Conservation (phyloP, 1,139 yeast species). For the Scheffersomyces insectosa region DNA sequence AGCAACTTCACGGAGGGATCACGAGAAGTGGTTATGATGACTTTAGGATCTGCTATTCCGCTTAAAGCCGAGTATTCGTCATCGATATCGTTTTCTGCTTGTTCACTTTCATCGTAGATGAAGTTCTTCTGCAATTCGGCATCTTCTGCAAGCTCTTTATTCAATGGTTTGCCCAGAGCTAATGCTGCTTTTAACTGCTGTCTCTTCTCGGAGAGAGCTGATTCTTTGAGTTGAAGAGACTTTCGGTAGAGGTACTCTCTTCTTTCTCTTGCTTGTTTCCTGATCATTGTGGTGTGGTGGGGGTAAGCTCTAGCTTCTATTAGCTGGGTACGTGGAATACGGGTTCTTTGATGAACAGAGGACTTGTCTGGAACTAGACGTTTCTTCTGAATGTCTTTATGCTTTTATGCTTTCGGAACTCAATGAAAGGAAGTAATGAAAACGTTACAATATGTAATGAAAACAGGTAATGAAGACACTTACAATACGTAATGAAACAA, state of each 20-base stretch:
- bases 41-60: conserved; percentile 89
- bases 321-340: too few relatives aligned
- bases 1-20: conserved; percentile 82
- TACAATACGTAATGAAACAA: too few relatives aligned
- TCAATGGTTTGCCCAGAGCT: conserved; percentile 87
- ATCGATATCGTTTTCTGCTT: conserved; percentile 69
- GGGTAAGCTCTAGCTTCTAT: too few relatives aligned
- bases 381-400: too few relatives aligned
- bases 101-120: conserved; percentile 79
- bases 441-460: too few relatives aligned
- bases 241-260: conserved; percentile 89
- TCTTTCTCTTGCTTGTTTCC: conserved; percentile 95
- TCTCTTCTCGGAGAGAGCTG: conserved; percentile 80
- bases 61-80: conserved; percentile 89
- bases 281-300: conserved; percentile 45
- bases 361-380: too few relatives aligned
- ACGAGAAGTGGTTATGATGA: conserved; percentile 90
- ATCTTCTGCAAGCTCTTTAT: conserved; percentile 90
- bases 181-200: conserved; percentile 84
- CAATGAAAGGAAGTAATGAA: too few relatives aligned
- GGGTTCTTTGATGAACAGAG: background rate
- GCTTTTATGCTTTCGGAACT: too few relatives aligned
- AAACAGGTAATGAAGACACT: too few relatives aligned
- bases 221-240: conserved; percentile 87
- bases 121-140: conserved; percentile 75